phyloP scores from a whole-genome alignment of 2,329 filamentous ascomycete genomes.

The Bipolaris zeicola region DNA sequence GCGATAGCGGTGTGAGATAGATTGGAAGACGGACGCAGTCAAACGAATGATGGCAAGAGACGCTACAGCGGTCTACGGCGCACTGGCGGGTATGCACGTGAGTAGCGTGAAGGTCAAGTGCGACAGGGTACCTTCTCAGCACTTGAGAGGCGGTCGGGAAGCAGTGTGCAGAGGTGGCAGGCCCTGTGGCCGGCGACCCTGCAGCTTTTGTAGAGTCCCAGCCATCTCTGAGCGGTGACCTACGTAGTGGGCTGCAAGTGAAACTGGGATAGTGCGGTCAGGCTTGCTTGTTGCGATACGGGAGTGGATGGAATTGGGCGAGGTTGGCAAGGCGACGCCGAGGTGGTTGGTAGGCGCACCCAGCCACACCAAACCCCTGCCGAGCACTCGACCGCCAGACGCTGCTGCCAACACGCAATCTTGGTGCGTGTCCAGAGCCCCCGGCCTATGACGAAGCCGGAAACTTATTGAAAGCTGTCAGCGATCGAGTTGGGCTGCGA shows the following conservation, averaged over 20 bases:
- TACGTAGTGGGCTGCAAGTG: conserved; percentile 33
- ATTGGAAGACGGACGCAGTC: conserved; percentile 11
- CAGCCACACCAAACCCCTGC: conserved; percentile 32
- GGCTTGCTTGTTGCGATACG: conserved; percentile 22
- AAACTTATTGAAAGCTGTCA: background rate
- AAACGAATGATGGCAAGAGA: conserved; percentile 3
- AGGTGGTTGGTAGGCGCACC: conserved; percentile 34
- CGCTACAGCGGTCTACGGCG: conserved; percentile 8
- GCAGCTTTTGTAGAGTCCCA: conserved; percentile 40
- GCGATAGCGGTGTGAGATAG: conserved; percentile 7
- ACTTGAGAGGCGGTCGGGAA: conserved; percentile 27
- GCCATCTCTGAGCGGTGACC: conserved; percentile 40
- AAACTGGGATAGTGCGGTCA: conserved; percentile 27
- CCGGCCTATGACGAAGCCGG: conserved; percentile 12
- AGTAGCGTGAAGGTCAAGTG: conserved; percentile 11
- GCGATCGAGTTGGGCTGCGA: background rate
- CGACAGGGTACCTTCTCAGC: conserved; percentile 25
- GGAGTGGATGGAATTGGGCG: conserved; percentile 41
- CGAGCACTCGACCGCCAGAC: conserved; percentile 6
- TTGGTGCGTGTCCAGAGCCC: background rate
- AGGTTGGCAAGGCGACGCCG: conserved; percentile 39
- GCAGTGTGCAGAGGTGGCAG: conserved; percentile 29
- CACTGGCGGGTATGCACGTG: conserved; percentile 17
- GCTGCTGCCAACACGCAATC: conserved; percentile 17
- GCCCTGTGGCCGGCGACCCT: conserved; percentile 23